Evolutionary conservation across 2,329 filamentous ascomycete species (phyloP), one percentile per base, ranked within the genome.

Genomic region (Colletotrichum camelliae): DNA sequence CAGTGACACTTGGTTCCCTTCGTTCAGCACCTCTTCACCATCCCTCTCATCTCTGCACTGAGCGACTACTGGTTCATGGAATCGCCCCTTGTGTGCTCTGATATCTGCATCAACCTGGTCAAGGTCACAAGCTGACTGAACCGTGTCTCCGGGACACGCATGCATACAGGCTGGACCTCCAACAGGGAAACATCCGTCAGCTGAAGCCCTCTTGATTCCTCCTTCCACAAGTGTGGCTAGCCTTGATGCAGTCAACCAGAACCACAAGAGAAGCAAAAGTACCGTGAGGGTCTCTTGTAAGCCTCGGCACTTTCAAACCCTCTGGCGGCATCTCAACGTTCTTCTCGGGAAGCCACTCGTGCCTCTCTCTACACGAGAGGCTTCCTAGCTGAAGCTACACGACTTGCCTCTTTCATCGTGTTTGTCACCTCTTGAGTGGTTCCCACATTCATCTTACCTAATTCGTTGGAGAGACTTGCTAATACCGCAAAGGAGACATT

Each of bases 251-350:
- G 15, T 65, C 4, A 21, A 18, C 18, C 4, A 35, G 37, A 1
- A 27, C 13, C 18, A 31, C 13, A 67, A 62, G 55, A 21, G 29
- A 7, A 35, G n/a, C 72, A 75, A 67, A 72, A 62, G 52, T 64
- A 29, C 62, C 33, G 10, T 29, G 60, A 12, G 31, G 73, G 15
- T 27, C 64, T 64, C 65, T 68, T 68, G 69, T 15, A 31, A 62
- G 29, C 16, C 69, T 72, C 29, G 73, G 73, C 73, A 52, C 35
- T 71, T 10, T 18, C n/a, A 52, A 52, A 4, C n/a, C 21, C 43
- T 52, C 43, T 0, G n/a, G 43, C 43, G 2, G 15, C 61, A 61
- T 58, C 39, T 48, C 29, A 35, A 7, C 3, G 0, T 61, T 33
- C 58, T 61, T 13, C 15, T 60, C 29, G 18, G 18, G 29, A 29